Conservation (phyloP, 2,329 filamentous ascomycete species). For the Talaromyces marneffei region DNA sequence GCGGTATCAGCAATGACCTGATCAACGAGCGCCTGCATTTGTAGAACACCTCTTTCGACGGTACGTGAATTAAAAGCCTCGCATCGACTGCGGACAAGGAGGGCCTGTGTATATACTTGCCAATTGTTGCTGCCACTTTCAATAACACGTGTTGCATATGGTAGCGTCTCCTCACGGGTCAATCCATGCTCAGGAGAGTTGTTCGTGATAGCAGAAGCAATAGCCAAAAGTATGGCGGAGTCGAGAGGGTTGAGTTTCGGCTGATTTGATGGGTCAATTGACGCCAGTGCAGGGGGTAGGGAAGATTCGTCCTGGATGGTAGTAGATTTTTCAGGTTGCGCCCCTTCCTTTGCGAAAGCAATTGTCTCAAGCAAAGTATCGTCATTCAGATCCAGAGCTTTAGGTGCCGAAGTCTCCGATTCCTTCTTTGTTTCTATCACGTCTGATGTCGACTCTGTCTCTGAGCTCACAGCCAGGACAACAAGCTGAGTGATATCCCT, state of each 20-base stretch:
- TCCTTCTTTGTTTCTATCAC: slow-evolving; percentile 18
- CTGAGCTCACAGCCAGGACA: slow-evolving; percentile 73
- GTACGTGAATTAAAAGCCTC: slow-evolving; percentile 84
- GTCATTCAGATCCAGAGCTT: slow-evolving; percentile 75
- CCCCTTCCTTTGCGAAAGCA: slow-evolving; percentile 59
- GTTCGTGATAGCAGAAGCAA: slow-evolving; percentile 84
- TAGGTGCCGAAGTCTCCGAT: slow-evolving; percentile 46
- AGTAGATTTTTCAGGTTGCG: slow-evolving; percentile 32
- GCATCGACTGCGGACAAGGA: slow-evolving; percentile 82
- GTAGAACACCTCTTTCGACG: slow-evolving; percentile 79
- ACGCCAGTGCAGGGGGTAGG: slow-evolving; percentile 58
- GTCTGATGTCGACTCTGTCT: slow-evolving; percentile 23
- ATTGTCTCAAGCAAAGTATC: slow-evolving; percentile 89
- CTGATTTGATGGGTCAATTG: slow-evolving; percentile 70
- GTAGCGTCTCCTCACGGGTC: slow-evolving; percentile 87
- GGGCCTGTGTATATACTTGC: slow-evolving; percentile 93
- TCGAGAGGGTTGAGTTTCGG: slow-evolving; percentile 77
- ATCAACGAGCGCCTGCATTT: slow-evolving; percentile 91
- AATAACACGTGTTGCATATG: slow-evolving; percentile 82
- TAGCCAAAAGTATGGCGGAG: slow-evolving; percentile 74
- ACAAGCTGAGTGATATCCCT: slow-evolving; percentile 71
- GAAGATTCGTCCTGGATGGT: slow-evolving; percentile 38
- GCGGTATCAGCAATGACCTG: slow-evolving; percentile 86
- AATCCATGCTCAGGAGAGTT: slow-evolving; percentile 77
- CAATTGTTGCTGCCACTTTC: slow-evolving; percentile 89